Percentiles rank a stretch among this genome's conserved stretches.
phyloP scores from a whole-genome alignment of 2,329 filamentous ascomycete genomes.

The Alternaria panax region DNA sequence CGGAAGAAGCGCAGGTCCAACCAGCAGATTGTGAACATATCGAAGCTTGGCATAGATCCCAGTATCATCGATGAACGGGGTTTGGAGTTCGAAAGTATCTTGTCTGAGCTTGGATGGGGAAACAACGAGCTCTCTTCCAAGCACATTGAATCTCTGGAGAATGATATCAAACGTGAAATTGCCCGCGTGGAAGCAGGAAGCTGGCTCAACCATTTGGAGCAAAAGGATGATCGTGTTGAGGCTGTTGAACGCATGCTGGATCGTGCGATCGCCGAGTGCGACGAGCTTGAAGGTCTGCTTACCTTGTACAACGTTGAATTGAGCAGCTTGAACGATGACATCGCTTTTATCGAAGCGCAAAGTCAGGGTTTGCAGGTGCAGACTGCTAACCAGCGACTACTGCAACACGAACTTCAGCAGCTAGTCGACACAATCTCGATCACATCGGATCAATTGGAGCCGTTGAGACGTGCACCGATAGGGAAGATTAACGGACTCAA shows the following conservation, averaged over 20 bases:
- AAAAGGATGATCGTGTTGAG: conserved; percentile 88
- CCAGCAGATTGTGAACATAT: conserved; percentile 80
- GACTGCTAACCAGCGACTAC: conserved; percentile 92
- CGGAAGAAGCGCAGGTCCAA: conserved; percentile 71
- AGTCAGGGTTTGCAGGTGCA: conserved; percentile 97
- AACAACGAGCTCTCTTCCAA: conserved; percentile 77
- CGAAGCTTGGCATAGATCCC: conserved; percentile 78
- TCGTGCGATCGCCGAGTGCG: conserved; percentile 89
- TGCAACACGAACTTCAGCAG: conserved; percentile 87
- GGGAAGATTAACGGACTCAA: conserved; percentile 74
- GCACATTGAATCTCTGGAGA: conserved; percentile 80
- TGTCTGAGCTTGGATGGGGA: conserved; percentile 90
- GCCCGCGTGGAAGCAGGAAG: conserved; percentile 90
- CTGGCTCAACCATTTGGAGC: conserved; percentile 82
- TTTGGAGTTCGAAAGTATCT: conserved; percentile 79
- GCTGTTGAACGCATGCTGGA: conserved; percentile 88
- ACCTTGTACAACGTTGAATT: conserved; percentile 95
- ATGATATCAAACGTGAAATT: conserved; percentile 84
- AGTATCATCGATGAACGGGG: conserved; percentile 77
- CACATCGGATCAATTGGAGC: conserved; percentile 75
- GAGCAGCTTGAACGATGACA: conserved; percentile 85
- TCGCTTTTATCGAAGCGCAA: conserved; percentile 96
- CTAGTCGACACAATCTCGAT: conserved; percentile 93
- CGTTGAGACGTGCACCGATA: conserved; percentile 75
- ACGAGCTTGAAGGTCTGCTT: conserved; percentile 91